phyloP scores from a whole-genome alignment of 1,284 basidiomycete species.

The Xanthoconium separans region DNA sequence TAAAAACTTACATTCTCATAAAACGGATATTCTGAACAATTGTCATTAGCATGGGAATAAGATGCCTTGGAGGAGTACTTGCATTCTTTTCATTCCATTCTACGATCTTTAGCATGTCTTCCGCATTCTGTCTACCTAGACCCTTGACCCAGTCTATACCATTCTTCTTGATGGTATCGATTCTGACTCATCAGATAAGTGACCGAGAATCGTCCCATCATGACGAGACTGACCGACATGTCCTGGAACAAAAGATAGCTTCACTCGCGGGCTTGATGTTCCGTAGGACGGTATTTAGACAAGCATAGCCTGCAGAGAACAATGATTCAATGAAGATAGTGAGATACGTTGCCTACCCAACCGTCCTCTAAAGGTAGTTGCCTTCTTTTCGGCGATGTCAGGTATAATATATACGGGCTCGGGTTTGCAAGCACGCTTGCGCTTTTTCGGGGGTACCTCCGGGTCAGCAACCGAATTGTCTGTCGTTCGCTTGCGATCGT shows the following conservation, averaged over 20 bases:
- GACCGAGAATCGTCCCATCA: not conserved
- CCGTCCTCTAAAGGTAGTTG: constrained; percentile 72
- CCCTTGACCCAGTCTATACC: constrained; percentile 81
- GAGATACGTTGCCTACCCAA: constrained; percentile 42
- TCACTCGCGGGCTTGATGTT: constrained; percentile 60
- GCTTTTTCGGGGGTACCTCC: constrained; percentile 34
- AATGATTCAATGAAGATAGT: not conserved
- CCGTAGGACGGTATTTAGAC: constrained; percentile 80
- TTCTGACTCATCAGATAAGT: constrained; percentile 37
- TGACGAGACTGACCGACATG: constrained; percentile 45
- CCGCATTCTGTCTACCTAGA: constrained; percentile 71
- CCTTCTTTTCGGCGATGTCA: constrained; percentile 56
- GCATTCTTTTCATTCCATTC: constrained; percentile 85
- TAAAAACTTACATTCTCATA: constrained; percentile 55
- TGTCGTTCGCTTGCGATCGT: constrained; percentile 7
- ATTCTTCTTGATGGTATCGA: constrained; percentile 79
- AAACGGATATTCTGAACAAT: constrained; percentile 61
- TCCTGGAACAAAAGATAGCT: constrained; percentile 75
- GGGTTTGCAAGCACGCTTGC: constrained; percentile 44
- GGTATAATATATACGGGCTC: constrained; percentile 75
- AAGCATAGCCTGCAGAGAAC: constrained; percentile 60
- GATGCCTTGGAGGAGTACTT: constrained; percentile 13
- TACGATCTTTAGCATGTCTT: constrained; percentile 72
- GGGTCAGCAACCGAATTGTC: constrained; percentile 8
- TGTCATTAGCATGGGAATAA: not conserved